A percentile compares a stretch with the other conserved stretches of the same genome.
Evolutionary conservation across 176 grass and related monocot genomes (phyloP).

Genomic region (Triticum urartu): DNA sequence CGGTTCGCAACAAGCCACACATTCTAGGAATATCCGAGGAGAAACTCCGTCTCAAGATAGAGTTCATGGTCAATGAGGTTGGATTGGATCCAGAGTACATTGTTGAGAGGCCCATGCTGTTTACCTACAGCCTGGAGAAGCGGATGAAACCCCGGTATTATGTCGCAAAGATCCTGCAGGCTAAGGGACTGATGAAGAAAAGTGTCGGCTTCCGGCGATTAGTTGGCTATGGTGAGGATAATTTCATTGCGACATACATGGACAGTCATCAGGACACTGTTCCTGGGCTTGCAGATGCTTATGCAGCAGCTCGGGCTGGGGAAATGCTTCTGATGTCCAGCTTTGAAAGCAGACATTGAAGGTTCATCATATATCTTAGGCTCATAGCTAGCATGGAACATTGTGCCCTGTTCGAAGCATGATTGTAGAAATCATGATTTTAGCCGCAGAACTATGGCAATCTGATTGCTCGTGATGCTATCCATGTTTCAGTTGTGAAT

Average conservation of each 20-base stretch:
- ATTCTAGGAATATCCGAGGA: slow-evolving; percentile 13
- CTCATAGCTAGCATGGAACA: not conserved
- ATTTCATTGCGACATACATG: slow-evolving; percentile 9
- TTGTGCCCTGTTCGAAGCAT: too few species aligned
- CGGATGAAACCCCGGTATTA: slow-evolving; percentile 26
- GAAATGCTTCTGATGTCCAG: not conserved
- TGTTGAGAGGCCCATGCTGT: not conserved
- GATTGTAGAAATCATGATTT: not conserved
- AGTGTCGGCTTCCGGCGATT: not conserved
- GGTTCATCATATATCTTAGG: not conserved
- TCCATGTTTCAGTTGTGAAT: not conserved
- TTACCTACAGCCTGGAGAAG: slow-evolving; percentile 46
- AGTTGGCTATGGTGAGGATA: not conserved
- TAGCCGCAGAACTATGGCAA: not conserved
- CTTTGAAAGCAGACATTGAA: not conserved
- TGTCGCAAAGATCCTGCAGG: slow-evolving; percentile 43
- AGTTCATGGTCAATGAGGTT: slow-evolving; percentile 30
- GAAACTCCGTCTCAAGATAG: not conserved
- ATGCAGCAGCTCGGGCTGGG: slow-evolving; percentile 12
- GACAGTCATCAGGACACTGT: slow-evolving; percentile 22
- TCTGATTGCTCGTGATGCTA: not conserved
- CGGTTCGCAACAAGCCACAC: not conserved
- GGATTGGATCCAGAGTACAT: slow-evolving; percentile 18
- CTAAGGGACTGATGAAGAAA: slow-evolving; percentile 12
- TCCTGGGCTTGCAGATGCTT: slow-evolving; percentile 26